Evolutionary conservation across 2,329 filamentous ascomycete genomes (phyloP).

Genomic region (Cryphonectria radicalis): DNA sequence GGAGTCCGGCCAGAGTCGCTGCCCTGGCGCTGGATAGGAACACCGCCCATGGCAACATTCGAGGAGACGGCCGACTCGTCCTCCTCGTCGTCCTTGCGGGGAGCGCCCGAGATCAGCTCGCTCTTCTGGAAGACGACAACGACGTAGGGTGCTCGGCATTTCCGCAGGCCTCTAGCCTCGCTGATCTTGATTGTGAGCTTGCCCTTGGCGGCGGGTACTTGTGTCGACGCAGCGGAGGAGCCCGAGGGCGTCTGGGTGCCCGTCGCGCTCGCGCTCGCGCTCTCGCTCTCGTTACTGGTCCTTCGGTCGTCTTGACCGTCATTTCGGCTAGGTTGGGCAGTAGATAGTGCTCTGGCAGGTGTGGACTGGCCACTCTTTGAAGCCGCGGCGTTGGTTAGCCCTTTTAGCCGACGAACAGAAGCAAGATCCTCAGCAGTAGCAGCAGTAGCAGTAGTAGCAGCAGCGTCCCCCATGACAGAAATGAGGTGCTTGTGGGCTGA

Average conservation of each 20-base stretch:
- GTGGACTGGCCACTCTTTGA: slow-evolving; percentile 92
- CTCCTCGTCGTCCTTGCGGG: slow-evolving; percentile 67
- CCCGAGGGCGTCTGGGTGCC: slow-evolving; percentile 57
- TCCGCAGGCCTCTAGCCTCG: slow-evolving; percentile 81
- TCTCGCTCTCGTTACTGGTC: slow-evolving; percentile 45
- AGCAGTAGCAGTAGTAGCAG: slow-evolving; percentile 38
- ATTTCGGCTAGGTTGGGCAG: slow-evolving; percentile 56
- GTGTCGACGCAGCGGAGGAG: slow-evolving; percentile 59
- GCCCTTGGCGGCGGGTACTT: slow-evolving; percentile 73
- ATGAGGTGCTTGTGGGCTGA: slow-evolving; percentile 49
- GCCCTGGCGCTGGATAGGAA: slow-evolving; percentile 67
- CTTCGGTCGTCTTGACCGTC: slow-evolving; percentile 48
- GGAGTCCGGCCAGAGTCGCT: slow-evolving; percentile 80
- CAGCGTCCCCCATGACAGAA: slow-evolving; percentile 43
- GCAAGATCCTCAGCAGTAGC: slow-evolving; percentile 57
- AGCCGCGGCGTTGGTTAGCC: slow-evolving; percentile 83
- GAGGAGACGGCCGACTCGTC: slow-evolving; percentile 46
- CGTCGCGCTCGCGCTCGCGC: slow-evolving; percentile 50
- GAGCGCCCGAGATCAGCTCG: slow-evolving; percentile 90
- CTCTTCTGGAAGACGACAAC: slow-evolving; percentile 97
- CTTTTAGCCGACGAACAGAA: slow-evolving; percentile 72
- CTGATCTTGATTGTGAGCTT: slow-evolving; percentile 88
- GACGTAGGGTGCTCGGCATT: slow-evolving; percentile 88
- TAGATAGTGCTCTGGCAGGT: slow-evolving; percentile 84
- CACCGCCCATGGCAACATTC: slow-evolving; percentile 51